Evolutionary conservation across 176 grass and related monocot genomes (phyloP), one percentile per base, ranked within the genome.

Genomic region (Lolium perenne): DNA sequence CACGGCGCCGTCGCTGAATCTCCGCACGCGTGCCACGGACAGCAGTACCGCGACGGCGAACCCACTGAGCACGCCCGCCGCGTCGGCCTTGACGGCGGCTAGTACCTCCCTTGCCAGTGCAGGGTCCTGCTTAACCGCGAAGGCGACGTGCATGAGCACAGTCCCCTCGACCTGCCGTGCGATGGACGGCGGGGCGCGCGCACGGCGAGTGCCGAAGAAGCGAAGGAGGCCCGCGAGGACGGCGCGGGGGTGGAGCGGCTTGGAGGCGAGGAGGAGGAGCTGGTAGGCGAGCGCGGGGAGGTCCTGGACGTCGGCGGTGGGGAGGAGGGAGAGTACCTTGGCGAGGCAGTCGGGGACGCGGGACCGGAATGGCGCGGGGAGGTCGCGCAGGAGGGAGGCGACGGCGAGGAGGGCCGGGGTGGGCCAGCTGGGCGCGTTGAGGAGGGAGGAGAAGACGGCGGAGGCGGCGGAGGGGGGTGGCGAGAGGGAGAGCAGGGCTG

Each of bases 101-200:
- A 95, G 38, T 4, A 97, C 78, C 83, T 97, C 93, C 87, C 87
- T 94, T 54, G 92, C 95, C 77, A 97, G 85, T 4, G 85, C 86
- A 8, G 91, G 76, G 70, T 97, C 95, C 85, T 97, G 95, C 91
- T 97, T 97, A 82, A 95, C 95, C 57, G 89, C 91, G 80, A 97
- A 97, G 67, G 90, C 61, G 38, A 97, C 57, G 74, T 97, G 91
- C 95, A 97, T 93, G 82, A 97, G 79, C 13, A 95, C 91, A 32
- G 92, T 97, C 6, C 95, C 87, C 81, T 93, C 92, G 21, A 95
- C 87, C 91, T 97, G 95, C 23, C 89, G 86, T 25, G 82, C 81
- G 62, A 97, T 88, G n/a, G 91, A 95, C 51, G 74, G 85, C 38
- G 82, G 91, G 10, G 90, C 89, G 32, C 74, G 91, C 12, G 82